Percentiles rank a stretch among this genome's conserved stretches.
phyloP scores from a whole-genome alignment of 2,329 filamentous ascomycete species.

The Xylariaceae sp. region DNA sequence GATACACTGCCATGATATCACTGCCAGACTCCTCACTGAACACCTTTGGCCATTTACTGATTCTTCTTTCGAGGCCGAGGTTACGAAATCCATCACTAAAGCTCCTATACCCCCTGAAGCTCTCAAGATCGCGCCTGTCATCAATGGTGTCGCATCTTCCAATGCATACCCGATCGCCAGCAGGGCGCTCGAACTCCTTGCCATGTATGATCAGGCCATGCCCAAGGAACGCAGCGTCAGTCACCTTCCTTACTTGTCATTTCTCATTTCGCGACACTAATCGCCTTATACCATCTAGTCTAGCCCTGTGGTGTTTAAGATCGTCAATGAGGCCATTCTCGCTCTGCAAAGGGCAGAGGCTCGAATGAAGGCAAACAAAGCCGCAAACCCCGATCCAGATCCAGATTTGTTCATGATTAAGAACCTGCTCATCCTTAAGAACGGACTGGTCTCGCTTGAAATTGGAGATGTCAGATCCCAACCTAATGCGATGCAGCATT shows the following conservation, averaged over 20 bases:
- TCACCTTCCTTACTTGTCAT: conserved; percentile 6
- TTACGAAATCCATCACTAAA: conserved; percentile 50
- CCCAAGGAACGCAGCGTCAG: conserved; percentile 59
- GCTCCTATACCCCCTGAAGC: conserved; percentile 42
- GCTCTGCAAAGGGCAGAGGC: conserved; percentile 75
- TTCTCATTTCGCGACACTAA: too few species aligned
- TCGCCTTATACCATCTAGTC: conserved; percentile 34
- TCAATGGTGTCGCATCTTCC: conserved; percentile 46
- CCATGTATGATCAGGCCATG: conserved; percentile 61
- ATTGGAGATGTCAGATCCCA: conserved; percentile 66
- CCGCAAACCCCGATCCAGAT: conserved; percentile 55
- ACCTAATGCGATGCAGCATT: conserved; percentile 53
- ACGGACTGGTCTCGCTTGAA: conserved; percentile 92
- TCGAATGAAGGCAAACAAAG: conserved; percentile 59
- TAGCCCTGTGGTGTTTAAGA: conserved; percentile 57
- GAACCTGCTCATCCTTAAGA: conserved; percentile 91
- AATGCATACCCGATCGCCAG: conserved; percentile 57
- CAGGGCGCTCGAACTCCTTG: conserved; percentile 52
- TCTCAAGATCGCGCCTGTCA: conserved; percentile 46
- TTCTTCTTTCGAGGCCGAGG: conserved; percentile 49
- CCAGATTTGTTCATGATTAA: conserved; percentile 90
- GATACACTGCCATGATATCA: conserved; percentile 51
- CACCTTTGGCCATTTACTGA: conserved; percentile 56
- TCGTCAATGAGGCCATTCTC: conserved; percentile 84
- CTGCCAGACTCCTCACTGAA: conserved; percentile 51